phyloP scores from a whole-genome alignment of 2,329 filamentous ascomycete genomes.

The Lecanicillium sp. region DNA sequence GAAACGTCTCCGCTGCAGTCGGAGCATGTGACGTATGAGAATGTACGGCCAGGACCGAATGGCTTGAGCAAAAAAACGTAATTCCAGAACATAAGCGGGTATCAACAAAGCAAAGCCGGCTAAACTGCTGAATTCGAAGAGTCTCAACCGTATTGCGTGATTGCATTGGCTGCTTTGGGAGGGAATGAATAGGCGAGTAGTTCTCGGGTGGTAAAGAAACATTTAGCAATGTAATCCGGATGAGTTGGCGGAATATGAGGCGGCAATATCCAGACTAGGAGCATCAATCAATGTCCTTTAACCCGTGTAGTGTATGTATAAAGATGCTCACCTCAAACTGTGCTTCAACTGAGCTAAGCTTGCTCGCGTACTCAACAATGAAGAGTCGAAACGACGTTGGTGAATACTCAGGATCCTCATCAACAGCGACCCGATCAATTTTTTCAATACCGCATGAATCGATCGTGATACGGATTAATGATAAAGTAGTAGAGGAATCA shows the following conservation, averaged over 20 bases:
- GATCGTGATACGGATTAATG: not conserved
- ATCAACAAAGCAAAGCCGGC: conserved; percentile 1
- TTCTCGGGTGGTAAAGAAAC: conserved; percentile 1
- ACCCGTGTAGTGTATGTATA: not conserved
- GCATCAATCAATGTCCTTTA: too few species aligned
- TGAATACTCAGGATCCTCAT: conserved; percentile 2
- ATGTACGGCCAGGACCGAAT: conserved; percentile 3
- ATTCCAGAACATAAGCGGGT: conserved; percentile 2
- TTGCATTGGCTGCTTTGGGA: not conserved
- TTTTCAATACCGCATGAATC: conserved; percentile 4
- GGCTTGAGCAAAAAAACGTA: conserved; percentile 3
- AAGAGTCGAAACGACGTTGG: conserved; percentile 2
- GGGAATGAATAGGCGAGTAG: not conserved
- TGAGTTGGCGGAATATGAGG: not conserved
- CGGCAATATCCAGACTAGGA: conserved; percentile 4
- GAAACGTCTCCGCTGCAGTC: conserved; percentile 3
- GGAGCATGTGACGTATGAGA: not conserved
- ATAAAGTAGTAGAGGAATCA: not conserved
- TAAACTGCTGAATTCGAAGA: not conserved
- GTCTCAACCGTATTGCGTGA: not conserved
- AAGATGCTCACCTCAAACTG: not conserved
- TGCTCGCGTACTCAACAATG: conserved; percentile 1
- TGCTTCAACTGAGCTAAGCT: not conserved
- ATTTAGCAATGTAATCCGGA: conserved; percentile 1
- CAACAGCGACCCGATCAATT: conserved; percentile 2